Evolutionary conservation across 805 yeast genomes (phyloP).

Genomic region (Komagataella populi): DNA sequence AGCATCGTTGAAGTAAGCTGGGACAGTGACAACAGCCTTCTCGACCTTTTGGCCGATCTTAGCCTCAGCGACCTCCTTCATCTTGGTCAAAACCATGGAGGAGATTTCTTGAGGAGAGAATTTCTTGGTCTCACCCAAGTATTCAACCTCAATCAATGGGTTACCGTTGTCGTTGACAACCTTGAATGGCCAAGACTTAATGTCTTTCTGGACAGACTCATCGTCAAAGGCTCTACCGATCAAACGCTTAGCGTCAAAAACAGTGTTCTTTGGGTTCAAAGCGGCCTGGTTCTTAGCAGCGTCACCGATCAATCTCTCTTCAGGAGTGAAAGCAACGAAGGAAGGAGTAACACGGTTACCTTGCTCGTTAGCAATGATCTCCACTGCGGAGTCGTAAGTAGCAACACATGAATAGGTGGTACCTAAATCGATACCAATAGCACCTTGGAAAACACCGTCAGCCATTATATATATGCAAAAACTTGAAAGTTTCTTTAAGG

Average conservation of each 20-base stretch:
- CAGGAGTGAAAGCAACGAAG: slow-evolving; percentile 67
- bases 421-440: slow-evolving; percentile 98
- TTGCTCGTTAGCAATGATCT: slow-evolving; percentile 71
- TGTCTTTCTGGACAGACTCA: slow-evolving; percentile 71
- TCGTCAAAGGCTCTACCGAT: slow-evolving; percentile 65
- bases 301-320: slow-evolving; percentile 71
- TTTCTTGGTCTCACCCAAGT: slow-evolving; percentile 53
- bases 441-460: slow-evolving; percentile 99
- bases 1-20: slow-evolving; percentile 71
- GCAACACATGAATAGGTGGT: slow-evolving; percentile 74
- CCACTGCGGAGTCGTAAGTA: slow-evolving; percentile 65
- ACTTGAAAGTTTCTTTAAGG: not conserved
- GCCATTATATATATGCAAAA: slow-evolving; percentile 39
- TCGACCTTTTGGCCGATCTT: slow-evolving; percentile 59
- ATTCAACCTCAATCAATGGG: slow-evolving; percentile 60
- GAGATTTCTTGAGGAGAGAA: slow-evolving; percentile 69
- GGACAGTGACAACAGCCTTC: slow-evolving; percentile 68
- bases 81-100: slow-evolving; percentile 66
- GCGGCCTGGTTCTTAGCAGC: slow-evolving; percentile 81
- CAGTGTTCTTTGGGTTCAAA: slow-evolving; percentile 64
- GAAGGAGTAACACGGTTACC: slow-evolving; percentile 82
- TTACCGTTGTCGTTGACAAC: slow-evolving; percentile 50
- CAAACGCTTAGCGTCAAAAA: slow-evolving; percentile 74
- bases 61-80: slow-evolving; percentile 75
- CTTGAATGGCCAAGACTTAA: slow-evolving; percentile 83